These are phyloP conservation scores for Hericium coralloides DNA, from an alignment of 768 basidiomycete species.

Conservation along the genomic window DNA sequence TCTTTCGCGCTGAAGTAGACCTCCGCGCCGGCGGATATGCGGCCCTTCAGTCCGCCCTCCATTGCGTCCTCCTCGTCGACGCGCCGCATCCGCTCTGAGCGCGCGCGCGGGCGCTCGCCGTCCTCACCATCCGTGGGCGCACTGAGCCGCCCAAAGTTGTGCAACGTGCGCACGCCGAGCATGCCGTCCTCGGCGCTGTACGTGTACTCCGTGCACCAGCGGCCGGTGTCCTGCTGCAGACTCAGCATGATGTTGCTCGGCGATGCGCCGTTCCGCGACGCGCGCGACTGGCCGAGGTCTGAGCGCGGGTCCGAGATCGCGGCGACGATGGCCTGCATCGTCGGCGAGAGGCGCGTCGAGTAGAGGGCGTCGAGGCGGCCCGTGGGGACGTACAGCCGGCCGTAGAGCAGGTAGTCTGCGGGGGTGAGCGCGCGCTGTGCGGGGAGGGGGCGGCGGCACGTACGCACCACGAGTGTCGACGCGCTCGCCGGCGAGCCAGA, in stretches of 20 bases:
- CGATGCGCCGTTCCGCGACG: conserved; percentile 33
- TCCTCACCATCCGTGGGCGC: conserved; percentile 25
- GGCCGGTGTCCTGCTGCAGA: conserved; percentile 86
- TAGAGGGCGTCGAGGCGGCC: conserved; percentile 86
- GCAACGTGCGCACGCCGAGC: conserved; percentile 81
- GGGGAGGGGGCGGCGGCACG: conserved; percentile 5
- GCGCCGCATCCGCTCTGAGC: conserved; percentile 43
- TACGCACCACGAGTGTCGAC: conserved; percentile 66
- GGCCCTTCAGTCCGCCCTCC: conserved; percentile 83
- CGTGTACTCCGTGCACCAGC: conserved; percentile 90
- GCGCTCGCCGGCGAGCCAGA: conserved; percentile 73
- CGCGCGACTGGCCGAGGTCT: conserved; percentile 31
- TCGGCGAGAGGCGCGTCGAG: conserved; percentile 70
- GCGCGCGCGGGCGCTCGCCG: conserved; percentile 15
- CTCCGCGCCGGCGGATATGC: conserved; percentile 89
- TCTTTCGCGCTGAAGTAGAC: conserved; percentile 91
- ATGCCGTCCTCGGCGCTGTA: conserved; percentile 93
- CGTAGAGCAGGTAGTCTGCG: conserved; percentile 89
- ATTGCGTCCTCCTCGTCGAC: conserved; percentile 93
- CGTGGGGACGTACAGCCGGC: conserved; percentile 83
- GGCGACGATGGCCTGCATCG: conserved; percentile 74
- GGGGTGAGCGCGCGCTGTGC: conserved; percentile 15
- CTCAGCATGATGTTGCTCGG: conserved; percentile 70
- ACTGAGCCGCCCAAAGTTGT: conserved; percentile 81
- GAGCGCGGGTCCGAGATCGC: conserved; percentile 78